A percentile compares a stretch with the other conserved stretches of the same genome.
These are phyloP conservation scores for Biancaea sappan DNA, from an alignment of 306 rosid species.

Conservation along the genomic window DNA sequence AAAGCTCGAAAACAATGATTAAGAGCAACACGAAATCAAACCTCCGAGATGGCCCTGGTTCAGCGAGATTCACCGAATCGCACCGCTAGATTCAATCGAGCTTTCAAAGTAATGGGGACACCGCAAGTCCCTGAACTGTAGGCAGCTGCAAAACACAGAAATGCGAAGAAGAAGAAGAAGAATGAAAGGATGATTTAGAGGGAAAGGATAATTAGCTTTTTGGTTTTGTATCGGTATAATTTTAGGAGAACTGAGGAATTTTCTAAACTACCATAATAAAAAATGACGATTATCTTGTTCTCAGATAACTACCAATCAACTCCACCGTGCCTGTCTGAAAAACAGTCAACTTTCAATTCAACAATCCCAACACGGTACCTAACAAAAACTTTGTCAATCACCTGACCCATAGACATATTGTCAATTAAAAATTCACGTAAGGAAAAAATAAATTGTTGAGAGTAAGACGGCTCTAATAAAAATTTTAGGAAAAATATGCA, in stretches of 20 bases:
- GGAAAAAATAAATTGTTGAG: too few relatives aligned
- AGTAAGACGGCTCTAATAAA: too few relatives aligned
- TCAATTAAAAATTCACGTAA: too few relatives aligned
- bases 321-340: not conserved
- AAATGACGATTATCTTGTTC: not conserved
- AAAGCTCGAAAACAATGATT: not conserved
- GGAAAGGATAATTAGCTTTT: not conserved
- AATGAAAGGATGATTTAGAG: not conserved
- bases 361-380: too few relatives aligned
- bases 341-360: not conserved
- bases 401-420: too few relatives aligned
- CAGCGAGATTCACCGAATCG: not conserved
- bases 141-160: not conserved
- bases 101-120: not conserved
- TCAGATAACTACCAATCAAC: slow-evolving; percentile 28
- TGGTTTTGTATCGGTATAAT: not conserved
- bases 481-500: too few relatives aligned
- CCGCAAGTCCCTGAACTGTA: not conserved
- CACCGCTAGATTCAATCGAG: not conserved
- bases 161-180: not conserved
- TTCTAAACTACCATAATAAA: slow-evolving; percentile 15
- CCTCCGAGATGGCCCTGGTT: slow-evolving; percentile 34
- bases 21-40: slow-evolving; percentile 2
- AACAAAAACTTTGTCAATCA: too few relatives aligned
- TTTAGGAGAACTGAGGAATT: not conserved